Percentiles rank a stretch among this genome's conserved stretches.
These are phyloP conservation scores for Pezicula carpinea DNA, from an alignment of 2,329 filamentous ascomycete genomes.

Conservation along the genomic window DNA sequence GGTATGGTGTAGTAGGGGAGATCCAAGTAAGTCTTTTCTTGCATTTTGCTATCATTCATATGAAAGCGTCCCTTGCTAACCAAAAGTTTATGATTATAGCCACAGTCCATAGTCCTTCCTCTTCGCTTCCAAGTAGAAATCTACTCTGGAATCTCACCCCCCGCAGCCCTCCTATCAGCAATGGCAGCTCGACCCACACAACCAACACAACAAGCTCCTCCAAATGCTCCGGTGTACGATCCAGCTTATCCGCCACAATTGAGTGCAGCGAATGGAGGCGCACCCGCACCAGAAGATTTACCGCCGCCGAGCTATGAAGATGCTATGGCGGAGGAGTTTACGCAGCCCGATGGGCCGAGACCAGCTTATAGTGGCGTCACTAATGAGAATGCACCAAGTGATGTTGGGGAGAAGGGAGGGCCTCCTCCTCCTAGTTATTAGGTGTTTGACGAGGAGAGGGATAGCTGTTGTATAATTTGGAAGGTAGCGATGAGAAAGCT, in stretches of 20 bases:
- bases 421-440: background rate
- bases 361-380: constrained; percentile 64
- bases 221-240: constrained; percentile 33
- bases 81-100: constrained; percentile 30
- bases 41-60: background rate
- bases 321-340: constrained; percentile 73
- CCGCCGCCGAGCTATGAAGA: constrained; percentile 96
- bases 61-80: constrained; percentile 9
- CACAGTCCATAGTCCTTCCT: constrained; percentile 75
- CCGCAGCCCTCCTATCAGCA: constrained; percentile 67
- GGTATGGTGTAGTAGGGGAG: constrained; percentile 59
- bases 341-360: constrained; percentile 66
- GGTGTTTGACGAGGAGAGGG: no score
- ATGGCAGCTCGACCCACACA: constrained; percentile 35
- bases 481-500: no score
- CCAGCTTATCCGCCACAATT: constrained; percentile 57
- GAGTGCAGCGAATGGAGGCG: constrained; percentile 37
- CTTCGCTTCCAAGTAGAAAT: constrained; percentile 76
- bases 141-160: constrained; percentile 83
- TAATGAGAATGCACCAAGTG: constrained; percentile 54
- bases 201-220: constrained; percentile 22
- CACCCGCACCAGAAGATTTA: constrained; percentile 54
- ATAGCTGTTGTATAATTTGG: no score
- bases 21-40: constrained; percentile 22
- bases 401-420: constrained; percentile 25